A percentile compares a stretch with the other conserved stretches of the same genome.
Conservation (phyloP, 176 grass and related monocot species). For the Carex cristatella region DNA sequence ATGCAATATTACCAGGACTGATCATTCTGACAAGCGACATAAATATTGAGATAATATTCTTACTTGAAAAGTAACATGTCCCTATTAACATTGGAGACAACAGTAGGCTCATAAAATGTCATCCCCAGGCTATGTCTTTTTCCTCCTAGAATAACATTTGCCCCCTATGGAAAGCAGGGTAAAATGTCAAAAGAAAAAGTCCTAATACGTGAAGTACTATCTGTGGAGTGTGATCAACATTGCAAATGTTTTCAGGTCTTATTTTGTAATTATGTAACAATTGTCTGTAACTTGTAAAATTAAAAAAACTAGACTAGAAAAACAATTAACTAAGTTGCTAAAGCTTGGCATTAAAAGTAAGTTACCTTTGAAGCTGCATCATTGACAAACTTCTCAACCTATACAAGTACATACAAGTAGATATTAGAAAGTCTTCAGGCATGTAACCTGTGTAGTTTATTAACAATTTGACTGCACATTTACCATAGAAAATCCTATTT, state of each 20-base stretch:
- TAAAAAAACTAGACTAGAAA: neutral
- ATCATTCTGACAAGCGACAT: neutral
- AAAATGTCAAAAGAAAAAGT: neutral
- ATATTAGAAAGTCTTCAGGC: neutral
- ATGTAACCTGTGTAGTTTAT: neutral
- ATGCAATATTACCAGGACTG: neutral
- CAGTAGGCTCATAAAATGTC: slow-evolving; percentile 95
- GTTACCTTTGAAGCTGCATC: slow-evolving; percentile 91
- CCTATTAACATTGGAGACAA: slow-evolving; percentile 68
- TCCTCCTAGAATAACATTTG: slow-evolving; percentile 76
- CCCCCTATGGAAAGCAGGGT: slow-evolving; percentile 43
- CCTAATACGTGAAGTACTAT: neutral
- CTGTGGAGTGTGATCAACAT: neutral
- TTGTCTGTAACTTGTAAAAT: neutral
- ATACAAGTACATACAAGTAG: slow-evolving; percentile 30
- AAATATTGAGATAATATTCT: slow-evolving; percentile 4
- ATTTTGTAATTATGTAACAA: neutral
- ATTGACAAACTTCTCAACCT: slow-evolving; percentile 82
- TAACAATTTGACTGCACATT: neutral
- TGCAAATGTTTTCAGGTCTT: neutral
- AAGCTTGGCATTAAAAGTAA: neutral
- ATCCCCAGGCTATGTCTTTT: slow-evolving; percentile 85
- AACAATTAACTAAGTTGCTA: neutral
- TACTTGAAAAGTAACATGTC: slow-evolving; percentile 94
- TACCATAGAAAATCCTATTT: neutral